Conservation (phyloP, 192 early-diverging fungal species). For the Coemansia aciculifera region DNA sequence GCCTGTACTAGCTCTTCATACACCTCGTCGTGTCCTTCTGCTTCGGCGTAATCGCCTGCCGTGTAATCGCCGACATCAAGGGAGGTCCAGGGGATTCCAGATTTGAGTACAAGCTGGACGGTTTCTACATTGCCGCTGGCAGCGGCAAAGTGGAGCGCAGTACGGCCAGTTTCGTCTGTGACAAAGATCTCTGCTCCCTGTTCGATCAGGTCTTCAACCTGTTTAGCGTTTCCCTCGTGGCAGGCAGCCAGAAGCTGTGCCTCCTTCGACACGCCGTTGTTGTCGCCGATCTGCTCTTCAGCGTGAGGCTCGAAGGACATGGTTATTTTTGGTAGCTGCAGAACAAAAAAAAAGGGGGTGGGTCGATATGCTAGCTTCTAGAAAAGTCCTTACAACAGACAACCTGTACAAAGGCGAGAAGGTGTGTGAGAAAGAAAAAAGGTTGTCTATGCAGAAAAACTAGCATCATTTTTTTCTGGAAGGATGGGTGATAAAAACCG, state of each 20-base stretch:
- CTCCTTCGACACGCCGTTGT: constrained; percentile 23
- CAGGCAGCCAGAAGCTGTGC: constrained; percentile 47
- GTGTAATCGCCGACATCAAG: constrained; percentile 73
- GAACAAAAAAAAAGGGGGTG: too few species aligned
- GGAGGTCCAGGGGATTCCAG: constrained; percentile 83
- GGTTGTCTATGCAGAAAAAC: constrained; percentile 8
- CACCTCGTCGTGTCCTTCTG: constrained; percentile 64
- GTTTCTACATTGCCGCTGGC: constrained; percentile 65
- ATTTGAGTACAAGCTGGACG: constrained; percentile 57
- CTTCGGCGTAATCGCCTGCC: constrained; percentile 81
- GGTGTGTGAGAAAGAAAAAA: not conserved
- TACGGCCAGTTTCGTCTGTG: constrained; percentile 59
- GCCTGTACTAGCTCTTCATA: constrained; percentile 82
- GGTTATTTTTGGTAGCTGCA: not conserved
- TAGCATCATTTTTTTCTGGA: not conserved
- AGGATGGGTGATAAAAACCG: not conserved
- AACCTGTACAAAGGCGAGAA: not conserved
- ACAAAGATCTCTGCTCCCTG: constrained; percentile 60
- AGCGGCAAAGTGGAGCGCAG: constrained; percentile 71
- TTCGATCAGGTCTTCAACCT: constrained; percentile 52
- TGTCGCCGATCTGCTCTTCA: constrained; percentile 15
- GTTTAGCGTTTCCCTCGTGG: constrained; percentile 38
- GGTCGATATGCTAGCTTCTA: not conserved
- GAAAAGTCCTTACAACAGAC: not conserved
- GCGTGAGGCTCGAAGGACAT: constrained; percentile 1